Conservation (phyloP, 2,329 filamentous ascomycete genomes). For the Hymenoscyphus linearis region DNA sequence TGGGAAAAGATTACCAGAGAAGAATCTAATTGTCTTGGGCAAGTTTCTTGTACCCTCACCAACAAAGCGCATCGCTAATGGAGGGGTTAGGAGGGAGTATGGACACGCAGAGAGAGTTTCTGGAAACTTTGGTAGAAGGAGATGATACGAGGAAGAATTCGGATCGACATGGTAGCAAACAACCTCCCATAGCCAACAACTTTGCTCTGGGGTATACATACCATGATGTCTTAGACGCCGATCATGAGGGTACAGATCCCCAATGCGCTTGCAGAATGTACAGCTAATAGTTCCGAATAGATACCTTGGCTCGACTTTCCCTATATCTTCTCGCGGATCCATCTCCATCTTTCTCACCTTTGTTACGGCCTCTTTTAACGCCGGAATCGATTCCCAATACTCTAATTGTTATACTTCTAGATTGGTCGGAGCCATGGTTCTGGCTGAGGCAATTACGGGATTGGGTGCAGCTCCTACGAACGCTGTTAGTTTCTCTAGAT, state of each 20-base stretch:
- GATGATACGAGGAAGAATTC: slow-evolving; percentile 38
- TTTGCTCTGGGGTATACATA: slow-evolving; percentile 94
- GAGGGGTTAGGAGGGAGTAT: slow-evolving; percentile 63
- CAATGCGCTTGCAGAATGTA: slow-evolving; percentile 13
- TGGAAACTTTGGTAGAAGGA: slow-evolving; percentile 49
- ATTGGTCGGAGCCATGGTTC: slow-evolving; percentile 90
- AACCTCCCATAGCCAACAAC: slow-evolving; percentile 79
- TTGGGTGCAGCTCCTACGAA: slow-evolving; percentile 81
- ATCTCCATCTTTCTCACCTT: slow-evolving; percentile 73
- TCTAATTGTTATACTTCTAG: slow-evolving; percentile 83
- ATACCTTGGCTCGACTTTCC: slow-evolving; percentile 84
- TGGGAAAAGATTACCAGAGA: slow-evolving; percentile 84
- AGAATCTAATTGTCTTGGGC: slow-evolving; percentile 85
- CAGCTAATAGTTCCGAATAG: slow-evolving; percentile 40
- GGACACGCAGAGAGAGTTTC: slow-evolving; percentile 78
- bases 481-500: slow-evolving; percentile 68
- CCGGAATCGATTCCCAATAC: slow-evolving; percentile 80
- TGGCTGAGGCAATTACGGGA: slow-evolving; percentile 86
- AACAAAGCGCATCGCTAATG: slow-evolving; percentile 23
- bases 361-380: slow-evolving; percentile 79
- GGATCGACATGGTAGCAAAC: slow-evolving; percentile 52
- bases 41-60: slow-evolving; percentile 29
- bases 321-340: slow-evolving; percentile 85
- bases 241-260: slow-evolving; percentile 69
- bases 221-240: slow-evolving; percentile 87